Percentiles rank a stretch among this genome's conserved stretches.
phyloP scores from a whole-genome alignment of 441 rosid genomes.

The Gossypium trilobum region DNA sequence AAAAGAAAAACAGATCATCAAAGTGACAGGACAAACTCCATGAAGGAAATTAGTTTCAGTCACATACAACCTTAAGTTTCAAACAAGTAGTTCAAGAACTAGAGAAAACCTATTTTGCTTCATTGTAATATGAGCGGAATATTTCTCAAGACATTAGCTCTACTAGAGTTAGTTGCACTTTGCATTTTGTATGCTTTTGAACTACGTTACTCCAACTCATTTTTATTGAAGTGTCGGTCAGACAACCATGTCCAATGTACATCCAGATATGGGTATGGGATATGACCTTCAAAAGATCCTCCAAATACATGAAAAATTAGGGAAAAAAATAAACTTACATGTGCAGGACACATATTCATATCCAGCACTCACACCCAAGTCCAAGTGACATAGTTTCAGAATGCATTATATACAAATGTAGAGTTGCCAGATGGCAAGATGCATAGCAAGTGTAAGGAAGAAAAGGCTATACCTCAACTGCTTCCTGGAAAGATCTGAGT shows the following conservation, averaged over 20 bases:
- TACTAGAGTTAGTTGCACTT: not conserved
- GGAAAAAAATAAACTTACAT: not conserved
- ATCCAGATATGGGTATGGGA: not conserved
- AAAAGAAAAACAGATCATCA: not conserved
- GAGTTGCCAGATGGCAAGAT: not conserved
- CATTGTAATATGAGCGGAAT: not conserved
- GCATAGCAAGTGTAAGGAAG: not conserved
- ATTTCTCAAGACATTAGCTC: not conserved
- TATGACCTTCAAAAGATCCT: not conserved
- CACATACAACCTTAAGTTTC: not conserved
- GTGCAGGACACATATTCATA: not conserved
- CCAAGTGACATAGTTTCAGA: not conserved
- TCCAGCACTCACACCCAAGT: not conserved
- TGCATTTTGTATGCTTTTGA: not conserved
- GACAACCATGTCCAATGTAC: not conserved
- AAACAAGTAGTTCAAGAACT: not conserved
- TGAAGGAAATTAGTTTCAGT: not conserved
- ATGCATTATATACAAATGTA: not conserved
- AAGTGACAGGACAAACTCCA: not conserved
- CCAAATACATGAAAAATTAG: not conserved
- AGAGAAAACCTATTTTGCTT: not conserved
- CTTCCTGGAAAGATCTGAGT: conserved; percentile 33
- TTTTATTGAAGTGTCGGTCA: not conserved
- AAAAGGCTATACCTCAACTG: conserved; percentile 31
- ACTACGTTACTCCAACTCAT: not conserved